phyloP scores from a whole-genome alignment of 164 flowering plant genomes.

The Euptelea pleiosperma region DNA sequence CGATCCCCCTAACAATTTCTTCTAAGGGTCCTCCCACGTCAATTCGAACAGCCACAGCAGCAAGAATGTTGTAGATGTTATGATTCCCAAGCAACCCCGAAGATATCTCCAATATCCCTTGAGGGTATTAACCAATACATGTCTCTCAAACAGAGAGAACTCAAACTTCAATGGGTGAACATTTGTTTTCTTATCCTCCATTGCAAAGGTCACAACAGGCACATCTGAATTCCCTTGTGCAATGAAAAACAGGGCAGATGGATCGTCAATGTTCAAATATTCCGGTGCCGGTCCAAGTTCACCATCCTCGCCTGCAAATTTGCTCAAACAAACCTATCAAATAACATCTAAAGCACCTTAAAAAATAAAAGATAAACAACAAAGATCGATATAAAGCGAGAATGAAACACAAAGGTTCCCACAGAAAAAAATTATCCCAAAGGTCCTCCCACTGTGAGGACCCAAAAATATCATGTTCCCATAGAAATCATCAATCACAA shows the following conservation, averaged over 20 bases:
- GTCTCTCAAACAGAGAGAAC: constrained; percentile 89
- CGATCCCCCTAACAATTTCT: constrained; percentile 94
- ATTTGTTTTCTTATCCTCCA: constrained; percentile 85
- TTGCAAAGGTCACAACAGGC: constrained; percentile 80
- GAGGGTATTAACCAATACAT: constrained; percentile 84
- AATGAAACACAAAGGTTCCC: too few relatives aligned
- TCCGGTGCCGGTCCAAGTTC: constrained; percentile 78
- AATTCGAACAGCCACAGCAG: constrained; percentile 91
- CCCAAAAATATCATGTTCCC: too few relatives aligned
- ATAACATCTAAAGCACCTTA: too few relatives aligned
- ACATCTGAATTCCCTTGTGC: constrained; percentile 78
- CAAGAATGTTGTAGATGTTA: constrained; percentile 85
- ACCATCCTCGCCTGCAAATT: constrained; percentile 87
- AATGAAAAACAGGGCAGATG: constrained; percentile 69
- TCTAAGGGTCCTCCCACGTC: constrained; percentile 93
- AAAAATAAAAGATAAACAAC: too few relatives aligned
- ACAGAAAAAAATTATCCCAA: too few relatives aligned
- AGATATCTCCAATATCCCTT: constrained; percentile 90
- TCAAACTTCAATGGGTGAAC: constrained; percentile 80
- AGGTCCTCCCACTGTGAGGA: too few relatives aligned
- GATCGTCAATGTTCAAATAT: constrained; percentile 88
- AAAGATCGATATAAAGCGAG: too few relatives aligned
- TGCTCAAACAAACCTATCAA: too few relatives aligned
- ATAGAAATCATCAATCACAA: too few relatives aligned
- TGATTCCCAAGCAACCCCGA: constrained; percentile 94